Conservation (phyloP, 163 green algal genomes). For the Chloromonas sp. region DNA sequence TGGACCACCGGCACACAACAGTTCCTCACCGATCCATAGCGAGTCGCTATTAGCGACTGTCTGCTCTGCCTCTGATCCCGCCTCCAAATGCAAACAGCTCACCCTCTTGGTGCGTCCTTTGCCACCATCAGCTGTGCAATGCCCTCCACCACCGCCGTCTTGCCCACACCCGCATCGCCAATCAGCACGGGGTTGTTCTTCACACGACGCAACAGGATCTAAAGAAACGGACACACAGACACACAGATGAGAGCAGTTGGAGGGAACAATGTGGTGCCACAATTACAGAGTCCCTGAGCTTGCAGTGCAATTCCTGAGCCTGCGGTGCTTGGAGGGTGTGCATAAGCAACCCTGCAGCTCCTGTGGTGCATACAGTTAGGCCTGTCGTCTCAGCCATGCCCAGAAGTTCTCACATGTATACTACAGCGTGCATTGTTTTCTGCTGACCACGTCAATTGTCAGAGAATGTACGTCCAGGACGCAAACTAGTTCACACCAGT, state of each 20-base stretch:
- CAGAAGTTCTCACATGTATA: no score
- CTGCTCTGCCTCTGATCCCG: no score
- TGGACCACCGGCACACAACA: no score
- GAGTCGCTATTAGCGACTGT: no score
- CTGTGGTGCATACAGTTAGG: no score
- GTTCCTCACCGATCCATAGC: no score
- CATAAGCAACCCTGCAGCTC: no score
- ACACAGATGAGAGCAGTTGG: not conserved
- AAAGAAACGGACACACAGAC: not conserved
- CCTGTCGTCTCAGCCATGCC: no score
- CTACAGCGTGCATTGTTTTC: no score
- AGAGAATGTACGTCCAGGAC: not conserved
- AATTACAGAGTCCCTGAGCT: not conserved
- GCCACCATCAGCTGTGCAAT: conserved; percentile 32
- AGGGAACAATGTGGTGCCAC: not conserved
- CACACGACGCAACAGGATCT: conserved; percentile 45
- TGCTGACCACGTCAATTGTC: not conserved
- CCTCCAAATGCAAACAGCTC: no score
- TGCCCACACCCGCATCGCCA: conserved; percentile 56
- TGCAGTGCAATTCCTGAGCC: not conserved
- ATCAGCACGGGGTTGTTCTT: conserved; percentile 62
- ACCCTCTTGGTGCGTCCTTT: no score
- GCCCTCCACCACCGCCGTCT: conserved; percentile 59
- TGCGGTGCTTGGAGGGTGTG: not conserved
- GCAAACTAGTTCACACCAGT: no score